Percentiles rank a stretch among this genome's conserved stretches.
Conservation (phyloP, 495 filamentous ascomycete genomes). For the Podospora pseudocomata region DNA sequence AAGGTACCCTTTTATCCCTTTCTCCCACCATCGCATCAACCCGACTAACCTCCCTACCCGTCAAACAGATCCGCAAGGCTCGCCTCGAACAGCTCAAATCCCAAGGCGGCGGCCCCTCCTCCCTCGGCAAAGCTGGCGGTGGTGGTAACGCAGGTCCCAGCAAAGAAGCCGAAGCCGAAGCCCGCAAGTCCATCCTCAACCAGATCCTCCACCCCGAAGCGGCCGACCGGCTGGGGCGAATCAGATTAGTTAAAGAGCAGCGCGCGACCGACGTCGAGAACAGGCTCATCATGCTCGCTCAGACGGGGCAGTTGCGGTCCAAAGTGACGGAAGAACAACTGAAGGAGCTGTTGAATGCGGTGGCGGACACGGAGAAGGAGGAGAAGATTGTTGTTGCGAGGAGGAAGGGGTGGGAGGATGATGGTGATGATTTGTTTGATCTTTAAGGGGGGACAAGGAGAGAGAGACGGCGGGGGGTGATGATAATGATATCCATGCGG, state of each 20-base stretch:
- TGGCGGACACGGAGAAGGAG: conserved; percentile 67
- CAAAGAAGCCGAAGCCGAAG: conserved; percentile 61
- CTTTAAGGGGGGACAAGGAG: conserved; percentile 24
- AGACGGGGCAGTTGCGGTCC: conserved; percentile 74
- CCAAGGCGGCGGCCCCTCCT: conserved; percentile 43
- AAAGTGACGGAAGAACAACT: conserved; percentile 92
- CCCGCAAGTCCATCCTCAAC: conserved; percentile 70
- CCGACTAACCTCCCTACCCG: neutral
- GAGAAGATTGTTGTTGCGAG: conserved; percentile 81
- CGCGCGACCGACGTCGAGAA: conserved; percentile 90
- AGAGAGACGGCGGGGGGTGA: neutral
- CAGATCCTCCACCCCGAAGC: conserved; percentile 95
- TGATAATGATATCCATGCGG: neutral
- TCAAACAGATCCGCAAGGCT: conserved; percentile 72
- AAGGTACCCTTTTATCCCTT: conserved; percentile 47
- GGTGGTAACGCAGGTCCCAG: conserved; percentile 40
- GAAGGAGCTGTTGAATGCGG: conserved; percentile 80
- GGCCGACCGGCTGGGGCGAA: conserved; percentile 86
- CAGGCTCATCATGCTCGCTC: conserved; percentile 85
- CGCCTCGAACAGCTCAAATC: conserved; percentile 87
- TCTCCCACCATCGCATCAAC: neutral
- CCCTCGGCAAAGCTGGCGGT: conserved; percentile 44
- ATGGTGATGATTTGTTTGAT: conserved; percentile 80
- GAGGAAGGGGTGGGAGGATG: conserved; percentile 75
- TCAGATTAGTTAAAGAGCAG: conserved; percentile 90